phyloP scores from a whole-genome alignment of 495 filamentous ascomycete species.

The Ascobolus immersus region DNA sequence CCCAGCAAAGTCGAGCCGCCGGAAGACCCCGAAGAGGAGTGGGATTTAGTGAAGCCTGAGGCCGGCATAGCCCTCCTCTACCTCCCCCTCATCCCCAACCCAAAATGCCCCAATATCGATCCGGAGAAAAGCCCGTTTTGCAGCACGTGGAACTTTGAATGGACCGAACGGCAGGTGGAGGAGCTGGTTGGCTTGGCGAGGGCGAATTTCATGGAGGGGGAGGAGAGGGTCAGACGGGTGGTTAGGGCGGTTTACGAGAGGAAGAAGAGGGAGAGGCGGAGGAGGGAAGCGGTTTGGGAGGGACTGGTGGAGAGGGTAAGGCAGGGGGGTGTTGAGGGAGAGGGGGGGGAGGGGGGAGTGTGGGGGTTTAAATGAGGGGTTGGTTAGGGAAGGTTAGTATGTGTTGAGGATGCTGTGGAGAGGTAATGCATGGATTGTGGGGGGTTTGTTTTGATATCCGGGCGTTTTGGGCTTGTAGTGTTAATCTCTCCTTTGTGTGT shows the following conservation, averaged over 20 bases:
- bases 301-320: too few species aligned
- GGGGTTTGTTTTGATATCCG: too few species aligned
- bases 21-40: slow-evolving; percentile 45
- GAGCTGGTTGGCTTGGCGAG: slow-evolving; percentile 52
- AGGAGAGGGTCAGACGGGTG: slow-evolving; percentile 43
- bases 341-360: too few species aligned
- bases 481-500: too few species aligned
- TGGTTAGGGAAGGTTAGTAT: too few species aligned
- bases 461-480: too few species aligned
- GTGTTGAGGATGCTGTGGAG: too few species aligned
- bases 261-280: too few species aligned
- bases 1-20: slow-evolving; percentile 34
- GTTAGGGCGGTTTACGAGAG: slow-evolving; percentile 85
- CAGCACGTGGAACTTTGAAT: slow-evolving; percentile 93
- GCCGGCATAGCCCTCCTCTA: slow-evolving; percentile 80
- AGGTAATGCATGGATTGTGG: too few species aligned
- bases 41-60: slow-evolving; percentile 45
- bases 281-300: too few species aligned
- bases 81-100: slow-evolving; percentile 68
- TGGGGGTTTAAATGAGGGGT: too few species aligned
- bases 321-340: too few species aligned
- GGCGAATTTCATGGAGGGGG: slow-evolving; percentile 65
- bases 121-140: slow-evolving; percentile 60
- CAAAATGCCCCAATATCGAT: slow-evolving; percentile 49
- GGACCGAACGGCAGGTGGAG: slow-evolving; percentile 66